These are phyloP conservation scores for Candida qinlingensis DNA, from an alignment of 805 yeast genomes.

Conservation along the genomic window DNA sequence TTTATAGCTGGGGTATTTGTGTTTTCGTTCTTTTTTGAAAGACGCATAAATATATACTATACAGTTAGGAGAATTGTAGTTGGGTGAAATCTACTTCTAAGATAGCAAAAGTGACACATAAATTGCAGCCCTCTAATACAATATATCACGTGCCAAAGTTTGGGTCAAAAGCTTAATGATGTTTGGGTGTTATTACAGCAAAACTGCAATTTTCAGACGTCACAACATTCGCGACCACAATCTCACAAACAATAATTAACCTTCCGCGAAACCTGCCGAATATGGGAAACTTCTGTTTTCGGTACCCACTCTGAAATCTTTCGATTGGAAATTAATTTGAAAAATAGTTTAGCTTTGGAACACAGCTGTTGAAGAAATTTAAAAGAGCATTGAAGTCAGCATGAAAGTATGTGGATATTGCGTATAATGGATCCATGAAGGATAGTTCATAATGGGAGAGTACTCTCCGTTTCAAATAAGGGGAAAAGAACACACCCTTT, in stretches of 20 bases:
- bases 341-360: conserved; percentile 13
- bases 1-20: too few species aligned
- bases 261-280: conserved; percentile 2
- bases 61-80: too few species aligned
- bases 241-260: not conserved
- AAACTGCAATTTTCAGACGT: not conserved
- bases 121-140: not conserved
- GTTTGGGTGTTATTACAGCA: not conserved
- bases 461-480: too few species aligned
- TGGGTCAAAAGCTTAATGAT: not conserved
- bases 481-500: too few species aligned
- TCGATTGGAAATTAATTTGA: conserved; percentile 18
- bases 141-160: too few species aligned
- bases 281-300: conserved; percentile 8
- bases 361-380: conserved; percentile 1
- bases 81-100: too few species aligned
- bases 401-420: conserved; percentile 10
- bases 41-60: too few species aligned
- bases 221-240: not conserved
- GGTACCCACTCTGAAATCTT: conserved; percentile 22
- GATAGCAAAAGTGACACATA: too few species aligned
- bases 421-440: too few species aligned
- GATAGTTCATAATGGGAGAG: too few species aligned
- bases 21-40: too few species aligned
- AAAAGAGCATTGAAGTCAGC: conserved; percentile 8